Evolutionary conservation across 2,329 filamentous ascomycete species (phyloP).

Genomic region (Fusarium robinianum): DNA sequence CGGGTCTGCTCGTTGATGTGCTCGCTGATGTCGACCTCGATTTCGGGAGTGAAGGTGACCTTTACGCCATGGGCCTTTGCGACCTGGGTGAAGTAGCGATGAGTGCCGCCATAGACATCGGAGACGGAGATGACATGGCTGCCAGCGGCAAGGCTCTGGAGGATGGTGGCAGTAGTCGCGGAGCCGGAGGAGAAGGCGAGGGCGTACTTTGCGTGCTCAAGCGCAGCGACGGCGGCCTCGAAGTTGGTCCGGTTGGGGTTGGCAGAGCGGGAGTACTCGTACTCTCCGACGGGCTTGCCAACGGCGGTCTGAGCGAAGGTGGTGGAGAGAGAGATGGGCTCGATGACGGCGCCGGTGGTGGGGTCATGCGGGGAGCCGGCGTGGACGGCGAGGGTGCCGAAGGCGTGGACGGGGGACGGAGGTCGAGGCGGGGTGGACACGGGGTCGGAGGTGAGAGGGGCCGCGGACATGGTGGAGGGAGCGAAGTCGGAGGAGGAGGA

Average conservation of each 20-base stretch:
- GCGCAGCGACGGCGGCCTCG: slow-evolving; percentile 84
- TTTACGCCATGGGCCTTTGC: slow-evolving; percentile 91
- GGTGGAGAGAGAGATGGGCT: slow-evolving; percentile 92
- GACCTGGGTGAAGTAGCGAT: slow-evolving; percentile 98
- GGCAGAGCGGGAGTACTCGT: slow-evolving; percentile 91
- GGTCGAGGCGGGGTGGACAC: slow-evolving; percentile 76
- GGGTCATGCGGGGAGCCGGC: slow-evolving; percentile 91
- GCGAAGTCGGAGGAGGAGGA: background rate
- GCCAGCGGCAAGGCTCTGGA: slow-evolving; percentile 88
- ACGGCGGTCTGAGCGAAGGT: slow-evolving; percentile 93
- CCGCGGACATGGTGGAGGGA: slow-evolving; percentile 24
- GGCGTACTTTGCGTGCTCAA: slow-evolving; percentile 91
- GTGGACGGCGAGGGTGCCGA: slow-evolving; percentile 94
- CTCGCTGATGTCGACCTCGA: slow-evolving; percentile 83
- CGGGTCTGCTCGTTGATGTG: slow-evolving; percentile 90
- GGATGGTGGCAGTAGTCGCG: slow-evolving; percentile 88
- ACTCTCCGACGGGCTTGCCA: slow-evolving; percentile 82
- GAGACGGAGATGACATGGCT: slow-evolving; percentile 96
- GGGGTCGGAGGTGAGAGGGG: slow-evolving; percentile 48
- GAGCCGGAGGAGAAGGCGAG: slow-evolving; percentile 94
- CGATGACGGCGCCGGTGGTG: slow-evolving; percentile 91
- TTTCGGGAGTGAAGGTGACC: slow-evolving; percentile 91
- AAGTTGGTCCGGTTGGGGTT: slow-evolving; percentile 98
- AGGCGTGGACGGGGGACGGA: slow-evolving; percentile 73
- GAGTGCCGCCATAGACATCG: slow-evolving; percentile 96